Base-by-base conservation (phyloP, 371 early-diverging fungal species). In the Syncephalastrum racemosum region DNA sequence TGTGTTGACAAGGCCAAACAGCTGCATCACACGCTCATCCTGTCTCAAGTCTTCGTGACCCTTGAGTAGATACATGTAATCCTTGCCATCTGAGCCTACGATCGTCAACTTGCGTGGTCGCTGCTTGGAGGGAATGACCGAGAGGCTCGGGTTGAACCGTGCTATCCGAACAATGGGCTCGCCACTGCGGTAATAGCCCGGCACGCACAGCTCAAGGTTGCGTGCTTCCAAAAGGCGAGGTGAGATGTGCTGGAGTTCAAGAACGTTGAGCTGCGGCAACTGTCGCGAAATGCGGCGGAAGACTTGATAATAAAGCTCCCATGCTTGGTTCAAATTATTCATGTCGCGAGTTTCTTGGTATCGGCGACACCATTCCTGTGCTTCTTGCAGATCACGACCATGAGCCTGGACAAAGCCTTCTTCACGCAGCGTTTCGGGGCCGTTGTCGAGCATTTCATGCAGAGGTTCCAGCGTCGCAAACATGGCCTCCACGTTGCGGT, bases 1-100 rank as follows among this genome's bases (percentile, higher is more conserved):
- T 7, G 94, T 95, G 69, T 98, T 99, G 51, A 99, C 92, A 23
- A 99, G 86, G 4, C 96, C 97, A 80, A 99, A 99, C 49, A 98
- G 71, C 73, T 99, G 99, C 98, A 99, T 99, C 12, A 97, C 98
- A 54, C 99, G 89, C 78, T 99, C 99, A 72, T 99, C 99, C 73
- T 97, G 98, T 51, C 99, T 89, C 36, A 99, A 72, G 82, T 99
- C 99, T 79, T 98, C 99, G 66, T 96, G 97, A 8, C 96, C 98
- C 81, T 99, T 99, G 56, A 98, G 81, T 55, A 97, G 66, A 63
- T 87, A 99, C 70, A 90, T 91, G 67, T 97, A 96, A 18, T 91
- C 92, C 24, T 82, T 81, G 20, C 98, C 97, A 64, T 98, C 94
- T 51, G 86, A 89, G 39, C 98, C 99, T 40, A 80, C 75, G 46